These are phyloP conservation scores for Golubevia sp. DNA, from an alignment of 1,284 basidiomycete species.

Conservation along the genomic window DNA sequence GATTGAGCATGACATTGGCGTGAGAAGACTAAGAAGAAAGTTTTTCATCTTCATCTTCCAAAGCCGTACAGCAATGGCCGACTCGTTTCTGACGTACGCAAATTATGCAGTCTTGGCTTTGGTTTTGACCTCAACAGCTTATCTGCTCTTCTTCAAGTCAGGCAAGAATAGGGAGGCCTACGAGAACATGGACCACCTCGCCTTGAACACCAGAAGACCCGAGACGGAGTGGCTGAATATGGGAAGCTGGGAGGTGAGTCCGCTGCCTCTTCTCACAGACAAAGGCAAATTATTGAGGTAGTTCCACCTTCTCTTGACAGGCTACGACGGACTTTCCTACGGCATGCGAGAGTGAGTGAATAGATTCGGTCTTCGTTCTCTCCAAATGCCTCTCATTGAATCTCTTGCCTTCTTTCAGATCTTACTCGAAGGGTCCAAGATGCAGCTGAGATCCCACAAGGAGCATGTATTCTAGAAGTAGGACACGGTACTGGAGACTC, in stretches of 20 bases:
- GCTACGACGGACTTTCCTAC: constrained; percentile 16
- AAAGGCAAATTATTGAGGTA: constrained; percentile 16
- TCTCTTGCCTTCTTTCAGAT: constrained; percentile 4
- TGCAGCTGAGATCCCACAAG: constrained; percentile 18
- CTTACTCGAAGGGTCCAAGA: constrained; percentile 32
- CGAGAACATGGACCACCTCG: constrained; percentile 7
- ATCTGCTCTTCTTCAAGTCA: too few relatives aligned
- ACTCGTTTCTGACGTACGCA: too few relatives aligned
- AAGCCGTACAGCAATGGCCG: too few relatives aligned
- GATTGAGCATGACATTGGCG: too few relatives aligned
- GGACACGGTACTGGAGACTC: constrained; percentile 55
- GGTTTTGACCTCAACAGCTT: too few relatives aligned
- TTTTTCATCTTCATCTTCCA: too few relatives aligned
- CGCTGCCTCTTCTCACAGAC: neutral
- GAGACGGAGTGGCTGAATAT: constrained; percentile 48
- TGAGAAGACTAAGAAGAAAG: too few relatives aligned
- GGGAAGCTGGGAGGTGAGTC: constrained; percentile 26
- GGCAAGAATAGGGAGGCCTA: constrained; percentile 8
- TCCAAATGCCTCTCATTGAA: neutral
- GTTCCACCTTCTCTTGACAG: constrained; percentile 8
- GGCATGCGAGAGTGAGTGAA: constrained; percentile 17
- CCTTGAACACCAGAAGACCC: constrained; percentile 17
- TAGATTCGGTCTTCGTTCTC: neutral
- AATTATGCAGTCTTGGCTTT: too few relatives aligned
- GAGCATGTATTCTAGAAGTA: constrained; percentile 41